Base-by-base conservation (phyloP, 805 yeast genomes). In the Saturnispora serradocipensis region DNA sequence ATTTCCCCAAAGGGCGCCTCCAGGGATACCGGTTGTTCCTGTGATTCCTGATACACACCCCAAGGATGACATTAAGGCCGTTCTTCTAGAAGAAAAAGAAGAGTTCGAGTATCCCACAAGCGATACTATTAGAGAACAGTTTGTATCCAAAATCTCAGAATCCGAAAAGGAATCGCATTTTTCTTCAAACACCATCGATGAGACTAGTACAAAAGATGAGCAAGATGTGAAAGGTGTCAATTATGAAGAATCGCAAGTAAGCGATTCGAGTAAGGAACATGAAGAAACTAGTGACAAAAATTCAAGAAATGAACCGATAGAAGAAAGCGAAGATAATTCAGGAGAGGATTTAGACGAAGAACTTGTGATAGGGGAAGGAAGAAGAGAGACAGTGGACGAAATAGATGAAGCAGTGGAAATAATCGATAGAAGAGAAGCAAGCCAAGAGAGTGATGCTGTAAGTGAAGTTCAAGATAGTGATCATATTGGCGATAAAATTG, bases 1-100 rank as follows among this genome's bases (percentile, higher is more conserved):
- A 35, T 36, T 40, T 11, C 58, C 59, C 10, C 43, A 45, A 34
- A 32, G 53, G 18, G 47, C 56, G 3, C 44, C 56, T 8, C 54
- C 56, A 7, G 51, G 58, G 15, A 32, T 53, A 20, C 59, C 58
- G 1, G 16, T 30, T 18, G 22, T 38, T 20, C 42, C 42, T 38
- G 22, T 38, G 15, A 38, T 18, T 18, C 16, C 24, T 4, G 42
- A 38, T 8, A 38, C 42, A 38, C 42, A 38, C 13, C 42, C 42
- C 1, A 38, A 20, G 42, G 42, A 38, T 18, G 42, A 38, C 18
- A 38, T 38, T 20, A 38, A 16, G 13, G 22, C 42, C 22, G 42
- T 38, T 38, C 22, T 38, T 18, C 6, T 11, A 8, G 50, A 42
- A 20, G 40, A 28, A 15, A 10, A 24, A 8, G 35, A 28, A 20